Conservation (phyloP, 2,329 filamentous ascomycete genomes). For the Xylariaceae sp. region DNA sequence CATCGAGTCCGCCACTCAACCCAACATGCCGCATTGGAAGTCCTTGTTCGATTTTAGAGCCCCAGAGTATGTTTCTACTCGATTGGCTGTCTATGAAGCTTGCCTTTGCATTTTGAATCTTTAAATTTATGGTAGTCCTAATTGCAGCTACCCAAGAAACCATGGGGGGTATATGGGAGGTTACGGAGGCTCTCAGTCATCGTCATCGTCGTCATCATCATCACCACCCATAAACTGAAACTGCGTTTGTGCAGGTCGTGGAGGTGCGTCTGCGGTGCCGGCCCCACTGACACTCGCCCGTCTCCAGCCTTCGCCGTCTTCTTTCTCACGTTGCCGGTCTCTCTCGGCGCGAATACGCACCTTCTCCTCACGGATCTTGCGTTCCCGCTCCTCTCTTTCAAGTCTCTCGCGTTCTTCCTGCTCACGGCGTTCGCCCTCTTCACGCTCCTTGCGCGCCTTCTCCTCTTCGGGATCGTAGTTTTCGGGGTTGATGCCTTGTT, state of each 20-base stretch:
- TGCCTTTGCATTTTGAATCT: too few relatives aligned
- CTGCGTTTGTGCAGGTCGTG: conserved; percentile 36
- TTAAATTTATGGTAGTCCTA: too few relatives aligned
- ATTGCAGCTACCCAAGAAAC: too few relatives aligned
- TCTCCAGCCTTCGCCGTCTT: conserved; percentile 22
- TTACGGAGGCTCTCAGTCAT: background rate
- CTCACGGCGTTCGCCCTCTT: conserved; percentile 44
- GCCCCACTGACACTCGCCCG: conserved; percentile 10
- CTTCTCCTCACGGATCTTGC: conserved; percentile 25
- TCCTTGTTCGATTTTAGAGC: too few relatives aligned
- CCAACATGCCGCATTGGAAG: too few relatives aligned
- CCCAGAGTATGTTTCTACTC: too few relatives aligned
- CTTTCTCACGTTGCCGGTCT: conserved; percentile 38
- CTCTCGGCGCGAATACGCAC: conserved; percentile 12
- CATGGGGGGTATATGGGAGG: too few relatives aligned
- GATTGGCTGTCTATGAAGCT: too few relatives aligned
- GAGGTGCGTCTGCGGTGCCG: conserved; percentile 1
- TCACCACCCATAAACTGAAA: conserved; percentile 53
- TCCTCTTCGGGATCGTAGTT: conserved; percentile 55
- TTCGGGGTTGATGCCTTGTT: conserved; percentile 58
- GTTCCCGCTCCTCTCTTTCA: conserved; percentile 40
- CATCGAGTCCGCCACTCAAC: too few relatives aligned
- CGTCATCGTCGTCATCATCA: conserved; percentile 45
- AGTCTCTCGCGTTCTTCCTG: conserved; percentile 41
- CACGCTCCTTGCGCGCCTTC: conserved; percentile 44